Evolutionary conservation across 805 yeast species (phyloP), one percentile per base, ranked within the genome.

Genomic region (Jamesozyma rosinii): DNA sequence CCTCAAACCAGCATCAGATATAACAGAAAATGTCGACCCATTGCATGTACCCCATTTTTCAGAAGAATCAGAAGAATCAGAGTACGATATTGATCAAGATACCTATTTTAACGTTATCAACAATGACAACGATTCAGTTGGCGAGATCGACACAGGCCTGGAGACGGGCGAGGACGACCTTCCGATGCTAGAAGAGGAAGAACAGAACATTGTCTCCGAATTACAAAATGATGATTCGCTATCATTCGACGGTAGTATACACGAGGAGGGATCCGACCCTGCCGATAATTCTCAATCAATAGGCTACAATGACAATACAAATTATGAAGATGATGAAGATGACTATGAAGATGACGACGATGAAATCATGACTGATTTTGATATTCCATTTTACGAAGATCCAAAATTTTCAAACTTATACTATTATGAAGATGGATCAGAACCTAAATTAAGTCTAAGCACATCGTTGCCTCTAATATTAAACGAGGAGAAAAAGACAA

Each of bases 301-400:
- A 24, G 26, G 26, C 26, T 18, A 24, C 5, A 20, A 20, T 22
- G 13, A 24, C 30, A 40, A 43, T 21, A 44, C 42, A 13, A 40
- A 45, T 27, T 41, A 47, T 22, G 38, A 58, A 8, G 56, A 57
- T 6, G 60, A 59, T 5, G 54, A 57, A 32, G 65, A 53, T 5
- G 53, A 50, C 17, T 59, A 53, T 24, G 62, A 61, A 20, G 63
- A 57, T 11, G 64, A 54, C 13, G 65, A 64, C 18, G 62, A 57
- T 37, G 65, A 54, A 32, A 54, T 53, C 19, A 63, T 54, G 53
- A 50, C 53, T 10, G 67, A 59, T 35, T 67, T 66, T 38, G 61
- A 59, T 47, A 59, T 66, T 41, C 71, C 72, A 2, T 68, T 59
- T 50, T 68, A 66, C 48, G 71, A 68, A 48, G 72, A 68, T 49